Evolutionary conservation across 2,329 filamentous ascomycete genomes (phyloP), one percentile per base, ranked within the genome.

Genomic region (Fusarium tuaranense): DNA sequence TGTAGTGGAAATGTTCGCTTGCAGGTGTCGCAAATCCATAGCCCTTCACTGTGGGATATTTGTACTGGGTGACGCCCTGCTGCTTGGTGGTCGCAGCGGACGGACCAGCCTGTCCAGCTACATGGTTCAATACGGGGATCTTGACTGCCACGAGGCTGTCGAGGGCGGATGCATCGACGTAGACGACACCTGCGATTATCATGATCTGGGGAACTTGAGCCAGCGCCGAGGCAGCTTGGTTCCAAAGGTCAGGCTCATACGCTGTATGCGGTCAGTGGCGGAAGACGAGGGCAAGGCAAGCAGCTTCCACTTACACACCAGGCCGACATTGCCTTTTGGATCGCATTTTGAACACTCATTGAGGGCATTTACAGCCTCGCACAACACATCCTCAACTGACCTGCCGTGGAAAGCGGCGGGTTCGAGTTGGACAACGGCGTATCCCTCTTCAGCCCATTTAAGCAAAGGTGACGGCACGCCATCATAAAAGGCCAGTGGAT

Each of bases 401-500:
- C 22, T 48, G 8, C 44, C 14, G 14, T 48, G 2, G 44, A 48
- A 48, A 48, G 44, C 3, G 22, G 44, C 4, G 22, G 44, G 22
- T 1, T 48, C 44, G 2, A 48, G 44, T 48, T 48, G 44, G 5
- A 27, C 44, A 27, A 48, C 44, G 14, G 44, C 14, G 9, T 48
- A 48, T 18, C 44, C 44, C 22, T 48, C 44, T 27, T 48, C 44
- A 1, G 44, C 44, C 44, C 44, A 48, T 48, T 48, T 48, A 25
- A 48, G 44, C 44, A 48, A 27, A 8, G 22, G 44, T 18, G 44
- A 48, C 5, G 44, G 44, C 14, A 14, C 44, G 5, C 44, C 44
- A 4, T 27, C 44, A 27, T 48, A 48, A 84, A 70, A 36, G 18
- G 27, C 16, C n/a, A 53, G 9, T 4, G 27, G 41, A 20, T 63